Evolutionary conservation across 164 flowering plant species (phyloP).

Genomic region (Cinnamomum micranthum): DNA sequence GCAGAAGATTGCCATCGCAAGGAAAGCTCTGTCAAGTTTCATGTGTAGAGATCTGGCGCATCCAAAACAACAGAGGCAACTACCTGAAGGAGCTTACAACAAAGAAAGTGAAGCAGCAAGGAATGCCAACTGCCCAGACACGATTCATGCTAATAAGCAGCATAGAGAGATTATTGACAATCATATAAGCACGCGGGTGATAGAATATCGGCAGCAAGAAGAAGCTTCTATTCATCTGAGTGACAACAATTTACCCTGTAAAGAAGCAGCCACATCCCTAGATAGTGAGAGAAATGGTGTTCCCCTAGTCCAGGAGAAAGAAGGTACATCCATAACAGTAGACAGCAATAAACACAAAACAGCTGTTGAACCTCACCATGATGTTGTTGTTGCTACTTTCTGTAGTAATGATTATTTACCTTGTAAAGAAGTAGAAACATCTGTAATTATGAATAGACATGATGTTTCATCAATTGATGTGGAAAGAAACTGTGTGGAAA

Average conservation of each 20-base stretch:
- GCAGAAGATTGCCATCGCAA: conserved; percentile 30
- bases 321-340: background rate
- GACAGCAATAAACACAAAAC: background rate
- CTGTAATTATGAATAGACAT: background rate
- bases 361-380: background rate
- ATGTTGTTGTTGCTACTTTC: background rate
- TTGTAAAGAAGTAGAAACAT: background rate
- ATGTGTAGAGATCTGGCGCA: conserved; percentile 10
- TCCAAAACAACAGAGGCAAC: conserved; percentile 5
- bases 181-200: background rate
- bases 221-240: background rate
- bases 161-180: background rate
- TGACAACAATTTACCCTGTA: background rate
- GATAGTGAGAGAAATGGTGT: background rate
- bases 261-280: background rate
- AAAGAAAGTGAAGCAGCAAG: conserved; percentile 6
- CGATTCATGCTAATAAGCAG: background rate
- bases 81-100: background rate
- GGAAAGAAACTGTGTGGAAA: background rate
- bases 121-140: background rate
- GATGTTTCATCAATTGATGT: background rate
- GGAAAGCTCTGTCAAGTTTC: conserved; percentile 40
- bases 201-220: conserved; percentile 5
- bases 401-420: background rate
- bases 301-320: background rate